These are phyloP conservation scores for Wickerhamomyces pijperi DNA, from an alignment of 805 yeast genomes.

Conservation along the genomic window DNA sequence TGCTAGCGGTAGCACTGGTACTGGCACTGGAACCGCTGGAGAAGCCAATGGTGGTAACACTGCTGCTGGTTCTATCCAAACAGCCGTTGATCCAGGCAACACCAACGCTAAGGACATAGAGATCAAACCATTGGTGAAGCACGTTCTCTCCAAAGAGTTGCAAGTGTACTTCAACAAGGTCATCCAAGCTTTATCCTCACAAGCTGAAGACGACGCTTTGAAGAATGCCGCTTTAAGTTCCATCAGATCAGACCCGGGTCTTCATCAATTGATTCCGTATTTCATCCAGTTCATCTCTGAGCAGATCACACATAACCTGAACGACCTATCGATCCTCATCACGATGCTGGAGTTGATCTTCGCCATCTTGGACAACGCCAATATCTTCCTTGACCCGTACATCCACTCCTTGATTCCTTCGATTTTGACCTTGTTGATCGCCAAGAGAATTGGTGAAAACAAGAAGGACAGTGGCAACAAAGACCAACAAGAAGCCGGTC, in stretches of 20 bases:
- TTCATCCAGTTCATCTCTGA: conserved; percentile 94
- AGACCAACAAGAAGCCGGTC: neutral
- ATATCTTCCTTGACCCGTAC: conserved; percentile 87
- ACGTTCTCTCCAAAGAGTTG: conserved; percentile 86
- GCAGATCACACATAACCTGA: conserved; percentile 79
- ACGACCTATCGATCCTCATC: conserved; percentile 55
- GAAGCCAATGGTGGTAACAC: conserved; percentile 15
- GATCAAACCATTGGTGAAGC: conserved; percentile 87
- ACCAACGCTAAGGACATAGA: conserved; percentile 31
- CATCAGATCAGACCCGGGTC: conserved; percentile 83
- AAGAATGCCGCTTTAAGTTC: conserved; percentile 77
- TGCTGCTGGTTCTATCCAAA: conserved; percentile 2
- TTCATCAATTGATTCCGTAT: conserved; percentile 94
- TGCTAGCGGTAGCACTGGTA: conserved; percentile 7
- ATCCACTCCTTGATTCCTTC: conserved; percentile 98
- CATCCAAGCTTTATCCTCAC: conserved; percentile 60
- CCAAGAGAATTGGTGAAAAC: conserved; percentile 65
- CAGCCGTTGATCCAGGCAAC: conserved; percentile 1
- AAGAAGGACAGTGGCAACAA: neutral
- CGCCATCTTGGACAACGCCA: conserved; percentile 70
- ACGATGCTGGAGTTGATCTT: conserved; percentile 86
- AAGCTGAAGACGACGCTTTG: conserved; percentile 36
- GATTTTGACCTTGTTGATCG: conserved; percentile 76
- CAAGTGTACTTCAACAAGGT: conserved; percentile 90
- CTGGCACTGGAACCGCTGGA: too few species aligned